A percentile compares a stretch with the other conserved stretches of the same genome.
phyloP scores from a whole-genome alignment of 805 yeast species.

The Wickerhamiella alocasiicola region DNA sequence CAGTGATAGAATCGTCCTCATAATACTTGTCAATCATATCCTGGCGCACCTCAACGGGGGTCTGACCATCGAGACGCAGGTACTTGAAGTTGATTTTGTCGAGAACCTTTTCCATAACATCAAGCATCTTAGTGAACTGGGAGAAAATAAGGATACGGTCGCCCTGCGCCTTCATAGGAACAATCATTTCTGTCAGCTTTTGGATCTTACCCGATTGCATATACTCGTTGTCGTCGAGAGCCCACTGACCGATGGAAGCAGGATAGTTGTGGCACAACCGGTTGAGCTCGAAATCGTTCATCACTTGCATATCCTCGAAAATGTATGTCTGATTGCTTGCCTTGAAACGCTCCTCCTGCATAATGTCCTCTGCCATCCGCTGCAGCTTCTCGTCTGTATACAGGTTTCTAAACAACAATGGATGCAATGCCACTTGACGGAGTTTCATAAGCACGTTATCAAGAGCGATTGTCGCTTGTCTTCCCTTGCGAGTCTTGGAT shows the following conservation, averaged over 20 bases:
- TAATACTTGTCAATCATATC: constrained; percentile 80
- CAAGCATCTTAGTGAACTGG: constrained; percentile 83
- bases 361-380: constrained; percentile 64
- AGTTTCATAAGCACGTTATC: constrained; percentile 75
- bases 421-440: constrained; percentile 89
- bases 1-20: constrained; percentile 68
- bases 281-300: constrained; percentile 85
- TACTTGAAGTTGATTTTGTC: constrained; percentile 54
- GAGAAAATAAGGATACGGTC: constrained; percentile 75
- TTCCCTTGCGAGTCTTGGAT: constrained; percentile 18
- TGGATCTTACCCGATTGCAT: constrained; percentile 65
- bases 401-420: constrained; percentile 59
- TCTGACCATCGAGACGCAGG: constrained; percentile 82
- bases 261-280: constrained; percentile 63
- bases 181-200: constrained; percentile 44
- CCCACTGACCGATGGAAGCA: constrained; percentile 40
- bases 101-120: constrained; percentile 68
- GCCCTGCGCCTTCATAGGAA: constrained; percentile 40
- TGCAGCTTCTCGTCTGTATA: constrained; percentile 45
- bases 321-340: constrained; percentile 70
- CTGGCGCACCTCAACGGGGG: constrained; percentile 88
- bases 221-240: constrained; percentile 42
- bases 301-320: constrained; percentile 85
- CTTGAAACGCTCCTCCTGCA: constrained; percentile 65
- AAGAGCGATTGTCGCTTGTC: constrained; percentile 33